These are phyloP conservation scores for Diaporthe citriasiana DNA, from an alignment of 2,329 filamentous ascomycete species.

Conservation along the genomic window DNA sequence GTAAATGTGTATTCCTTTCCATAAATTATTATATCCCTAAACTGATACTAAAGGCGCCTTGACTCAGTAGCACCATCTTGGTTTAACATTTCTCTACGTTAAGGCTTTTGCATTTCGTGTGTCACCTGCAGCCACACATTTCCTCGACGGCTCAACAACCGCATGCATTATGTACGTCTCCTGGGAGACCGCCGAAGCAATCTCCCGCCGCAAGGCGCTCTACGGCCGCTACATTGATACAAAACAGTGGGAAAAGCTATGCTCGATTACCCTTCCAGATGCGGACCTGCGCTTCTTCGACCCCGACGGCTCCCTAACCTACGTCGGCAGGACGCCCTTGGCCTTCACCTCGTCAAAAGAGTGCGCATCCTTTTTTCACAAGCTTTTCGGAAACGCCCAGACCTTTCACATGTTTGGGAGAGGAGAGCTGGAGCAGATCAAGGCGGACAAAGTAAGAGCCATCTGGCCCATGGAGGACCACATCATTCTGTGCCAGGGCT, in stretches of 20 bases:
- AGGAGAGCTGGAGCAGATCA: conserved; percentile 47
- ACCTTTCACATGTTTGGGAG: conserved; percentile 47
- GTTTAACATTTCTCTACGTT: background rate
- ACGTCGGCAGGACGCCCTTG: background rate
- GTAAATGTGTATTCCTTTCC: fast-evolving
- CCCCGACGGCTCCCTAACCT: conserved; percentile 1
- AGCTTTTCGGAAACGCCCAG: conserved; percentile 44
- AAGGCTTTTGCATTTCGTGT: no score
- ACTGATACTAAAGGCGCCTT: background rate
- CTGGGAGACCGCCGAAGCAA: conserved; percentile 44
- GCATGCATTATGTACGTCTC: conserved; percentile 32
- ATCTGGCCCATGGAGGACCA: conserved; percentile 42
- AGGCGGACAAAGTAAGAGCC: conserved; percentile 46
- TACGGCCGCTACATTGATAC: conserved; percentile 48
- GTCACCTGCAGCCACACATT: background rate
- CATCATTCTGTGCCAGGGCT: background rate
- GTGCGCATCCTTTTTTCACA: conserved; percentile 43
- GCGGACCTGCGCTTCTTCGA: conserved; percentile 41
- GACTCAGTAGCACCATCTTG: background rate
- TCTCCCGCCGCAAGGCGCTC: conserved; percentile 47
- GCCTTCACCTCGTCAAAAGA: conserved; percentile 35
- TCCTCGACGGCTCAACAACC: no score
- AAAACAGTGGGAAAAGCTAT: conserved; percentile 47
- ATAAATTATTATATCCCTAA: background rate
- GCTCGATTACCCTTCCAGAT: conserved; percentile 45